phyloP scores from a whole-genome alignment of 768 basidiomycete species.

The Chalciporus chontae region DNA sequence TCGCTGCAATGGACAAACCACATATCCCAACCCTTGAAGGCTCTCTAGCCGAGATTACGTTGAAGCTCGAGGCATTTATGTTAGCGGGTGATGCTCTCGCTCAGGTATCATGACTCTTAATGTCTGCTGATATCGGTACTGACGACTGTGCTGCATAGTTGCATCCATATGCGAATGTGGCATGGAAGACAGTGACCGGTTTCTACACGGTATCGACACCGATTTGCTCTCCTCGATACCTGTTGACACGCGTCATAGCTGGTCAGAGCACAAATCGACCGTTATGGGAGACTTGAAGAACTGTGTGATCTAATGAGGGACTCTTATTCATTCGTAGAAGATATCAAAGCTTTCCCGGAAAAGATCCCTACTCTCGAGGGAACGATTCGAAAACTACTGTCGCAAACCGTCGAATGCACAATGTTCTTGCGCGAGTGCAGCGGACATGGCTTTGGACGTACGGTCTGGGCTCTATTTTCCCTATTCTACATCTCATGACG shows the following conservation, averaged over 20 bases:
- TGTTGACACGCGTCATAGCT: slow-evolving; percentile 20
- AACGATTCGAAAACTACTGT: slow-evolving; percentile 23
- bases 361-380: slow-evolving; percentile 28
- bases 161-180: slow-evolving; percentile 24
- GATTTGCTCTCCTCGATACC: background rate
- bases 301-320: slow-evolving; percentile 31
- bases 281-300: slow-evolving; percentile 22
- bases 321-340: slow-evolving; percentile 31
- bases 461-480: background rate
- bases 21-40: slow-evolving; percentile 5
- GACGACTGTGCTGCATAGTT: slow-evolving; percentile 10
- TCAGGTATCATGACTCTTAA: slow-evolving; percentile 11
- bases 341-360: slow-evolving; percentile 24
- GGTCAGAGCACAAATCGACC: slow-evolving; percentile 27
- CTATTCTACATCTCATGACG: slow-evolving; percentile 5
- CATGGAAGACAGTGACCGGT: slow-evolving; percentile 27
- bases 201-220: slow-evolving; percentile 24
- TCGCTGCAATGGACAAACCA: background rate
- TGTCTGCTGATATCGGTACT: background rate
- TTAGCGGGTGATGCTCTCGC: slow-evolving; percentile 17
- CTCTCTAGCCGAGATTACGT: slow-evolving; percentile 21
- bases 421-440: slow-evolving; percentile 36
- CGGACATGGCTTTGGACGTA: slow-evolving; percentile 34
- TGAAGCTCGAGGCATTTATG: slow-evolving; percentile 26
- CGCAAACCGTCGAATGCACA: slow-evolving; percentile 35